Evolutionary conservation across 495 filamentous ascomycete genomes (phyloP).

Genomic region (Penicillium atrosanguineum): DNA sequence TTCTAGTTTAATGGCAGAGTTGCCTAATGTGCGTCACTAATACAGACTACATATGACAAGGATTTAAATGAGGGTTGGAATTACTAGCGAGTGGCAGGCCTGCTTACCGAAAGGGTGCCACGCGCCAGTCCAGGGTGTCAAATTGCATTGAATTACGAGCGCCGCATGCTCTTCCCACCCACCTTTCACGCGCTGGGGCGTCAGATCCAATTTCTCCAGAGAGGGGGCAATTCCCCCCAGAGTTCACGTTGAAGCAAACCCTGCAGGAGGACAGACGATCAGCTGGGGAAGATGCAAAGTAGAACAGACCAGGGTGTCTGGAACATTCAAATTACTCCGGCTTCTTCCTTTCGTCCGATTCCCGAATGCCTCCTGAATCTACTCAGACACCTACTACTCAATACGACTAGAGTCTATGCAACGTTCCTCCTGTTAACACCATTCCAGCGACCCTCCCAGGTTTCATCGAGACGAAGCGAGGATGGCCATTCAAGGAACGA

Average conservation of each 20-base stretch:
- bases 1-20: neutral
- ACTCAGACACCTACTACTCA: too few species aligned
- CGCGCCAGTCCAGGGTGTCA: slow-evolving; percentile 17
- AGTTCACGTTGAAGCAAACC: neutral
- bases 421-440: neutral
- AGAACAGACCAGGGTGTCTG: neutral
- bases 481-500: neutral
- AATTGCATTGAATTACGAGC: slow-evolving; percentile 12
- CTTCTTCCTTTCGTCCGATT: neutral
- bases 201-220: slow-evolving; percentile 4
- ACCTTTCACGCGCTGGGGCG: slow-evolving; percentile 5
- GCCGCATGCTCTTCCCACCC: slow-evolving; percentile 13
- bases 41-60: slow-evolving; percentile 12
- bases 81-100: slow-evolving; percentile 8
- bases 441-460: neutral
- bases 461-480: slow-evolving; percentile 7
- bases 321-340: neutral
- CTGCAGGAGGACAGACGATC: slow-evolving; percentile 19
- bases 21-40: slow-evolving; percentile 2
- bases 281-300: slow-evolving; percentile 8
- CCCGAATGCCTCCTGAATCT: too few species aligned
- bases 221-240: slow-evolving; percentile 14
- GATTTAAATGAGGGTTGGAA: neutral
- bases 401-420: neutral
- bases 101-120: slow-evolving; percentile 14